Base-by-base conservation (phyloP, 1,139 yeast genomes). In the Blastobotrys malaysiensis region DNA sequence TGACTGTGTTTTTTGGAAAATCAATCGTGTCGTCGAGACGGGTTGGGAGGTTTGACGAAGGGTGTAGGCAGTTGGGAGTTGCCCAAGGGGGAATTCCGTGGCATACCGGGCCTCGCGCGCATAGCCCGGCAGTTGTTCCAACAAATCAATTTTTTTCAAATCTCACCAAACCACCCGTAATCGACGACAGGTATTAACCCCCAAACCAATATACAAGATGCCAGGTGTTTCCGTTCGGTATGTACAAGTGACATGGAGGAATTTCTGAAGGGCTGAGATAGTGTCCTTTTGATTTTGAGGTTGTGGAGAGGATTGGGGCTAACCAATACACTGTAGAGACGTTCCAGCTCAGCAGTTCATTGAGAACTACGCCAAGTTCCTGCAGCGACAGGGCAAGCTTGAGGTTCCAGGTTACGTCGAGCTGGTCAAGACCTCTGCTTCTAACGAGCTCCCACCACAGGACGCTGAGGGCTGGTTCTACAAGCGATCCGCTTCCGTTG, bases 391-490 rank as follows among this genome's bases (percentile, higher is more conserved):
- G 84, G 99, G 98, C 86, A 90, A 90, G 82, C 87, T 93, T 77
- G 98, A 93, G 78, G 95, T 93, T 73, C 99, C 99, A 82, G 97
- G 97, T 78, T 93, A 91, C 88, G 98, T 93, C 77, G 99, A 93
- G 83, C 79, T 93, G 70, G 99, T 95, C 82, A 93, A 93, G 90
- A 95, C 99, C 77, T 88, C 97, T 67, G 87, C 96, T 68, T 96
- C 97, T 81, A 91, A 91, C 77, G 99, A 93, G 81, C 88, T 93
- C 77, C 99, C 99, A 78, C 99, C 99, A 77, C 99, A 93, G 83
- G 98, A 93, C 77, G 82, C 99, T 69, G 98, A 91, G 81, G 90
- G 93, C 74, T 93, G 99, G 99, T 93, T 89, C 89, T 93, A 91
- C 96, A 89, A 87, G 88, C 88, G 99, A 81, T 95, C 99, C 73